Conservation (phyloP, 306 rosid species). For the Trifolium subterraneum region DNA sequence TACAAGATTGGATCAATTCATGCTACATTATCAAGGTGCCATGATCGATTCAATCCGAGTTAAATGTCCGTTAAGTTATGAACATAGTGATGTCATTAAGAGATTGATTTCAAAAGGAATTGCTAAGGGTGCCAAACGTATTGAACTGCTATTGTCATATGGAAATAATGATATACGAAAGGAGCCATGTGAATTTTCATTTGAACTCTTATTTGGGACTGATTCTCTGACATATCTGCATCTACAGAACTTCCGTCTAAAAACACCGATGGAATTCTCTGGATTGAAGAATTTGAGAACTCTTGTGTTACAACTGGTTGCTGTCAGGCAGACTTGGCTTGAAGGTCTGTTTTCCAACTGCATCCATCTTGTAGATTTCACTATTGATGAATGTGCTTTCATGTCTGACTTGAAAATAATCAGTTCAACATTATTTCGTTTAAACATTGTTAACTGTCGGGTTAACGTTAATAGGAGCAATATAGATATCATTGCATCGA, state of each 20-base stretch:
- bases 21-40: neutral
- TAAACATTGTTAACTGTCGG: neutral
- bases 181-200: neutral
- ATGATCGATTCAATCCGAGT: neutral
- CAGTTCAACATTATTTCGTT: neutral
- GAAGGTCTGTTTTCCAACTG: neutral
- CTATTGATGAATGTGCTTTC: neutral
- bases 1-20: neutral
- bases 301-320: neutral
- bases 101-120: neutral
- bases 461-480: fast-evolving
- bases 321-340: neutral
- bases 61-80: neutral
- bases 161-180: neutral
- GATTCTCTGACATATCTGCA: neutral
- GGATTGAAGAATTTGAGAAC: neutral
- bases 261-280: neutral
- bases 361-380: neutral
- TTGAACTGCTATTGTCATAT: neutral
- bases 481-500: conserved; percentile 6
- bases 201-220: neutral
- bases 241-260: neutral
- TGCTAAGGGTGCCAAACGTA: neutral
- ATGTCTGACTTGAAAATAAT: neutral
- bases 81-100: neutral